phyloP scores from a whole-genome alignment of 2,329 filamentous ascomycete species.

The Alternaria sp. region DNA sequence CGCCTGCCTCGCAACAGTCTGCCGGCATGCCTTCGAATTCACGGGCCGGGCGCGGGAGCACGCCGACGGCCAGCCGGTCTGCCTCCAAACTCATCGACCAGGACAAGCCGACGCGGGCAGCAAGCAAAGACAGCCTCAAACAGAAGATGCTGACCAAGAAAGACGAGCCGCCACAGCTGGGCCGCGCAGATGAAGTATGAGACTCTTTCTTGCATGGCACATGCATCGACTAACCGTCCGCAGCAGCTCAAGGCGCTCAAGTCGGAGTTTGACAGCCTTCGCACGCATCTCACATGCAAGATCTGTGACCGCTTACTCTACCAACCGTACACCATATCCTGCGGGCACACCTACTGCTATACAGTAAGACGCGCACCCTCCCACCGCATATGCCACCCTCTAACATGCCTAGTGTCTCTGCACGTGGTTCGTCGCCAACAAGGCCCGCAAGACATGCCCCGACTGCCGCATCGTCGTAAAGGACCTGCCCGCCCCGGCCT shows the following conservation, averaged over 20 bases:
- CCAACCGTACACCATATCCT: slow-evolving; percentile 71
- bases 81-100: slow-evolving; percentile 38
- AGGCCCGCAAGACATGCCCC: slow-evolving; percentile 69
- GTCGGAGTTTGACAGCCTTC: slow-evolving; percentile 66
- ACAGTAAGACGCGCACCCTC: slow-evolving; percentile 53
- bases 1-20: slow-evolving; percentile 24
- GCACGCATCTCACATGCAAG: slow-evolving; percentile 68
- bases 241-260: slow-evolving; percentile 50
- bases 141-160: slow-evolving; percentile 44
- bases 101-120: slow-evolving; percentile 37
- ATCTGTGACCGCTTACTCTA: slow-evolving; percentile 73
- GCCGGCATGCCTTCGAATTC: slow-evolving; percentile 36
- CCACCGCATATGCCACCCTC: slow-evolving; percentile 17
- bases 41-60: slow-evolving; percentile 31
- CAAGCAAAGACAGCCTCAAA: slow-evolving; percentile 50
- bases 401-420: slow-evolving; percentile 59
- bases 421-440: slow-evolving; percentile 62
- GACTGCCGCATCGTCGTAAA: slow-evolving; percentile 68
- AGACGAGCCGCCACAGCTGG: slow-evolving; percentile 41
- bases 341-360: slow-evolving; percentile 77
- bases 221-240: slow-evolving; percentile 27
- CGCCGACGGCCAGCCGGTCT: slow-evolving; percentile 37
- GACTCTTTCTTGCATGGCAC: neutral
- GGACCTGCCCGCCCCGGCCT: slow-evolving; percentile 68
- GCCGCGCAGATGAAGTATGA: slow-evolving; percentile 47